Evolutionary conservation across 371 early-diverging fungal genomes (phyloP).

Genomic region (Mortierella sp.): DNA sequence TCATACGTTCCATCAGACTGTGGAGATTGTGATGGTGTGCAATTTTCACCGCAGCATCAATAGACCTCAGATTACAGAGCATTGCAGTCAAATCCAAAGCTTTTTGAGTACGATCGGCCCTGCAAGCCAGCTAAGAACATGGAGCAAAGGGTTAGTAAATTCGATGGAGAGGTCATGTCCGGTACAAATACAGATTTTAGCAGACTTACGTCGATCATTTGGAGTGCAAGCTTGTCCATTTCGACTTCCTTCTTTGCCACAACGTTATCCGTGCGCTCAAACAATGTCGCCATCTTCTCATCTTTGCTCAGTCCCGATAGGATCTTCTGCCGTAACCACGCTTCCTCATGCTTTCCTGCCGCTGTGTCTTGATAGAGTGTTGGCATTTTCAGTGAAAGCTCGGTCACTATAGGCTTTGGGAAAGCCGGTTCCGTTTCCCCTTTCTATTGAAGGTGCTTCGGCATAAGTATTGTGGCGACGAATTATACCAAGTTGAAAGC

Average conservation of each 20-base stretch:
- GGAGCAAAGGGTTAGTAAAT: background rate
- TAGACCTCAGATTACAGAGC: conserved; percentile 64
- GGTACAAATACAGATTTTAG: background rate
- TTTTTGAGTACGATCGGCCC: conserved; percentile 73
- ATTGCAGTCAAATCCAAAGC: conserved; percentile 79
- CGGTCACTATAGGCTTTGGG: conserved; percentile 80
- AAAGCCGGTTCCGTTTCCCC: conserved; percentile 72
- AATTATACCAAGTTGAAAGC: background rate
- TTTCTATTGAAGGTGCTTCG: too few relatives aligned
- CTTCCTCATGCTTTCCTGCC: conserved; percentile 71
- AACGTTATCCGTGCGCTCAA: conserved; percentile 56
- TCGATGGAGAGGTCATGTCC: background rate
- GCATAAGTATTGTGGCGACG: too few relatives aligned
- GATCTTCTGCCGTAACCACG: conserved; percentile 59
- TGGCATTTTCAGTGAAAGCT: conserved; percentile 80
- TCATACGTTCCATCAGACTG: conserved; percentile 82
- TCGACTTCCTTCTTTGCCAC: conserved; percentile 63
- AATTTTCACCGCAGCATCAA: conserved; percentile 86
- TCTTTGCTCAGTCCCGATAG: conserved; percentile 60
- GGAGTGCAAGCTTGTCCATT: conserved; percentile 82
- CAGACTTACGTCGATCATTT: conserved; percentile 74
- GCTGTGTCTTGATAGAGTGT: conserved; percentile 64
- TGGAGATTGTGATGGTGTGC: conserved; percentile 74
- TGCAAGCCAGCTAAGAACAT: conserved; percentile 69
- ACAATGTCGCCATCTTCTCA: conserved; percentile 59